A percentile compares a stretch with the other conserved stretches of the same genome.
phyloP scores from a whole-genome alignment of 495 filamentous ascomycete genomes.

The Trichoderma orchidacearum region DNA sequence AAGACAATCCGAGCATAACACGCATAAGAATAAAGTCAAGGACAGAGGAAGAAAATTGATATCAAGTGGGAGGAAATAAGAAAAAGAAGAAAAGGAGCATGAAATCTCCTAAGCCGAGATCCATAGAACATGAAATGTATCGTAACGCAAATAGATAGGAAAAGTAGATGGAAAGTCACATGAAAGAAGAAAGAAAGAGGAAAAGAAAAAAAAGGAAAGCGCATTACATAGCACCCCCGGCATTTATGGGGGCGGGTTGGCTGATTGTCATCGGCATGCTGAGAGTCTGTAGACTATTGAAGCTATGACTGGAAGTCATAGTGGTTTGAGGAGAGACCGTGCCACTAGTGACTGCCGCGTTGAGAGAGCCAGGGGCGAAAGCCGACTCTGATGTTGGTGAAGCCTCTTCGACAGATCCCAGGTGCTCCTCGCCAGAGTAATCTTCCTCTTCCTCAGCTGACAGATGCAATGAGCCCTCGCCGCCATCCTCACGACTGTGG shows the following conservation, averaged over 20 bases:
- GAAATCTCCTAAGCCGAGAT: constrained; percentile 5
- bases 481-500: constrained; percentile 65
- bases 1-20: background rate
- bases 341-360: constrained; percentile 13
- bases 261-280: constrained; percentile 47
- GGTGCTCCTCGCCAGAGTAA: constrained; percentile 51
- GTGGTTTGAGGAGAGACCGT: constrained; percentile 16
- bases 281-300: constrained; percentile 36
- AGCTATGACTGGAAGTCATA: constrained; percentile 20
- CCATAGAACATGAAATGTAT: constrained; percentile 3
- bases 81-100: constrained; percentile 2
- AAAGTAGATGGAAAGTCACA: background rate
- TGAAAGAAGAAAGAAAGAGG: constrained; percentile 1
- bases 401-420: constrained; percentile 61
- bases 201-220: constrained; percentile 3
- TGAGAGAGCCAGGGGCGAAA: constrained; percentile 31
- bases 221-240: constrained; percentile 15
- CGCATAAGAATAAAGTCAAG: constrained; percentile 4
- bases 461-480: constrained; percentile 50
- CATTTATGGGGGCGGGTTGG: constrained; percentile 30
- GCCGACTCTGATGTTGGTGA: constrained; percentile 49
- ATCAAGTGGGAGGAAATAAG: background rate
- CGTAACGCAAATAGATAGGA: constrained; percentile 3
- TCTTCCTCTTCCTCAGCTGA: constrained; percentile 71
- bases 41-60: background rate